Evolutionary conservation across 2,329 filamentous ascomycete genomes (phyloP).

Genomic region (Achaetomium macrosporum): DNA sequence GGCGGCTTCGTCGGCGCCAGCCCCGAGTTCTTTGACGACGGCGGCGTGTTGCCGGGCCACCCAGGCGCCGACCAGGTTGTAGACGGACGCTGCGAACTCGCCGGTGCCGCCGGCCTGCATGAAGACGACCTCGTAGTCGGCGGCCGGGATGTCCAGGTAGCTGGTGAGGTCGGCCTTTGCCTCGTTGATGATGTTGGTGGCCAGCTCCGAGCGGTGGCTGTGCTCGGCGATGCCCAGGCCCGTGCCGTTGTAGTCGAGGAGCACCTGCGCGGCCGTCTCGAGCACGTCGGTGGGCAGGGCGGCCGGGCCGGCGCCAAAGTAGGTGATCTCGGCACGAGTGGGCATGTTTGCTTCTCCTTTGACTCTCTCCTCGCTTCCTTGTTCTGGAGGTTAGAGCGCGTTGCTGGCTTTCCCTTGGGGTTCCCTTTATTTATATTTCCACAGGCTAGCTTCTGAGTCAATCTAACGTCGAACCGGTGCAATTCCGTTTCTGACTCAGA

Average conservation of each 20-base stretch:
- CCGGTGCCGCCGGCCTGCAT: constrained; percentile 83
- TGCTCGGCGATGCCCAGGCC: constrained; percentile 87
- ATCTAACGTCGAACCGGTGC: no score
- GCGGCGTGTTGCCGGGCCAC: constrained; percentile 60
- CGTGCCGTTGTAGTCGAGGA: constrained; percentile 74
- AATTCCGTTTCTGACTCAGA: neutral
- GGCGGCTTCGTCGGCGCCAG: constrained; percentile 43
- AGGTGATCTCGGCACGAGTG: constrained; percentile 66
- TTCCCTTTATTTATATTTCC: no score
- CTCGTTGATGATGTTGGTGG: constrained; percentile 70
- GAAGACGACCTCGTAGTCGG: constrained; percentile 82
- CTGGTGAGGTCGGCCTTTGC: constrained; percentile 67
- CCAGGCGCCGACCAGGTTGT: constrained; percentile 82
- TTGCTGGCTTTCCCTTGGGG: neutral
- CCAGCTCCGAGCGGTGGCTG: constrained; percentile 77
- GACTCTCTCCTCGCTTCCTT: neutral
- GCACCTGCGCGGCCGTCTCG: constrained; percentile 66
- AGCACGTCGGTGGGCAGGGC: constrained; percentile 75
- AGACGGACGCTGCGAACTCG: constrained; percentile 75
- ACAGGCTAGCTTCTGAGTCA: neutral
- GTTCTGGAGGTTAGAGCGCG: neutral
- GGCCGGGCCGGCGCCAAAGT: constrained; percentile 91
- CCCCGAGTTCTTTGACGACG: constrained; percentile 50
- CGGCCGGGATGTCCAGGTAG: constrained; percentile 70
- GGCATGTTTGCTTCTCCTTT: constrained; percentile 49